Evolutionary conservation across 352 stramenopile species (phyloP).

Genomic region (Globisporangium polare): DNA sequence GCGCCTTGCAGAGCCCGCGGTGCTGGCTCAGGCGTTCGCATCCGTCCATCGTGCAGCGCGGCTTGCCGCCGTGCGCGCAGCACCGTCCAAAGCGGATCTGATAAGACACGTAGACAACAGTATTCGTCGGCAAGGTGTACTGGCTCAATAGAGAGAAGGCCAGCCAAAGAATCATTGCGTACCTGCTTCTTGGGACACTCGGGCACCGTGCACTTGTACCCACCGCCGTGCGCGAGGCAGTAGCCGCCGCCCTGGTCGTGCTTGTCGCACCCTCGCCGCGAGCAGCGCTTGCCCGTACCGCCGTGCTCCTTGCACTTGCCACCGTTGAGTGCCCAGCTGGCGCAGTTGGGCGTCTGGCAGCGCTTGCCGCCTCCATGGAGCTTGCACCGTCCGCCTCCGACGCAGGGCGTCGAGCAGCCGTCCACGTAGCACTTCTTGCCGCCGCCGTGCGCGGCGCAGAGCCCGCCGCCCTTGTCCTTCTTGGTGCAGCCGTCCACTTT

Average conservation of each 20-base stretch:
- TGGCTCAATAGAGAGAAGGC: background rate
- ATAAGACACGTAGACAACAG: background rate
- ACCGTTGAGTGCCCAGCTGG: conserved; percentile 62
- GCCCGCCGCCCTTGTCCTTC: conserved; percentile 80
- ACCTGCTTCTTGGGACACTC: conserved; percentile 83
- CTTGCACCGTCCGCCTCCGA: conserved; percentile 72
- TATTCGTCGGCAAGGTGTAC: background rate
- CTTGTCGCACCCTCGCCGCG: conserved; percentile 59
- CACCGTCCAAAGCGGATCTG: conserved; percentile 70
- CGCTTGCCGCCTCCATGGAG: conserved; percentile 57
- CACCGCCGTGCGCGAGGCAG: conserved; percentile 70
- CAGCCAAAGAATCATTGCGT: background rate
- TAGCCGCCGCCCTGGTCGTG: conserved; percentile 75
- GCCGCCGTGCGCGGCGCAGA: conserved; percentile 72
- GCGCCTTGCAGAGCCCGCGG: conserved; percentile 71
- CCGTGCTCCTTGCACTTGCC: conserved; percentile 77
- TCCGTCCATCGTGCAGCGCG: conserved; percentile 53
- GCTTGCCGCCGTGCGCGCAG: conserved; percentile 75
- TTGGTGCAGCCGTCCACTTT: conserved; percentile 73
- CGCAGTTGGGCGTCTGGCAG: conserved; percentile 45
- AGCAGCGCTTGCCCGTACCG: conserved; percentile 66
- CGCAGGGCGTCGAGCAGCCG: conserved; percentile 56
- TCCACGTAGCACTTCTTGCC: conserved; percentile 82
- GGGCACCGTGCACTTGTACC: conserved; percentile 58
- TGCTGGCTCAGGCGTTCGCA: conserved; percentile 66